These are phyloP conservation scores for Sarcodon aspratus DNA, from an alignment of 768 basidiomycete species.

Conservation along the genomic window DNA sequence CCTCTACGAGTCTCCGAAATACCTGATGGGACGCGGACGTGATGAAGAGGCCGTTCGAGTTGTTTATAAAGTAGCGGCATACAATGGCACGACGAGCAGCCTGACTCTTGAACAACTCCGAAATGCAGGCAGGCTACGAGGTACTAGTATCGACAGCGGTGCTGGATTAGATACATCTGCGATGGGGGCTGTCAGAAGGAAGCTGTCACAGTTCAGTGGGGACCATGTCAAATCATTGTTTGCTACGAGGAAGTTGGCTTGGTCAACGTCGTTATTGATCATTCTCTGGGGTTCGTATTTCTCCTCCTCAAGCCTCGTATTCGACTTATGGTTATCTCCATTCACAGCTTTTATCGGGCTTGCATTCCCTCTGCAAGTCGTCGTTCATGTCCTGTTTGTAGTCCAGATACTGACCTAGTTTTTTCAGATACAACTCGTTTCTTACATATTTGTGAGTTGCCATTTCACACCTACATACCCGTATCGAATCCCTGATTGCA, in stretches of 20 bases:
- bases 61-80: slow-evolving; percentile 47
- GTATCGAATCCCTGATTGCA: neutral
- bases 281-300: slow-evolving; percentile 34
- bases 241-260: slow-evolving; percentile 35
- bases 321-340: neutral
- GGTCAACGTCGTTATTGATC: slow-evolving; percentile 39
- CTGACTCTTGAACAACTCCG: slow-evolving; percentile 42
- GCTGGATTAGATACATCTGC: slow-evolving; percentile 22
- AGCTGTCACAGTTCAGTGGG: slow-evolving; percentile 24
- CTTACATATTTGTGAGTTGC: slow-evolving; percentile 38
- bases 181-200: slow-evolving; percentile 25
- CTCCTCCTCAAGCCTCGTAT: neutral
- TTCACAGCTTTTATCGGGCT: slow-evolving; percentile 58
- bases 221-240: slow-evolving; percentile 38
- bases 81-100: slow-evolving; percentile 39
- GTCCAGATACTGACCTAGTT: neutral
- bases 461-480: neutral
- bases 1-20: slow-evolving; percentile 62
- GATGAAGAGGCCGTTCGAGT: slow-evolving; percentile 53
- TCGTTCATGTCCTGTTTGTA: neutral
- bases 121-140: slow-evolving; percentile 6
- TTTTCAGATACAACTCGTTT: slow-evolving; percentile 34
- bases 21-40: slow-evolving; percentile 54
- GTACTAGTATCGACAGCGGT: slow-evolving; percentile 4
- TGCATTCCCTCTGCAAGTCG: slow-evolving; percentile 53